Conservation (phyloP, 2,329 filamentous ascomycete genomes). For the Clonostachys byssicola region DNA sequence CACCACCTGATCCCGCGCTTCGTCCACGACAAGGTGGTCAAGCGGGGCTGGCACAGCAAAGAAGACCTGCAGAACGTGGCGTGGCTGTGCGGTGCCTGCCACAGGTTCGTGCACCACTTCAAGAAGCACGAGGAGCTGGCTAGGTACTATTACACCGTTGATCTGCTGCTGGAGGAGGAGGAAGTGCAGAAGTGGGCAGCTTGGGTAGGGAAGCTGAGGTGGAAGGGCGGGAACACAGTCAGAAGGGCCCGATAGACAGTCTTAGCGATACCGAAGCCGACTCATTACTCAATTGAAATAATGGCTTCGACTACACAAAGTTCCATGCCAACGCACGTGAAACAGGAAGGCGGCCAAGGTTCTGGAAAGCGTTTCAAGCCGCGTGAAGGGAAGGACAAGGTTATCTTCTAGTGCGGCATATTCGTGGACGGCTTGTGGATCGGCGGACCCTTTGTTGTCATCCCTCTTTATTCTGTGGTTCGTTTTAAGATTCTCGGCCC, state of each 20-base stretch:
- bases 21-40: slow-evolving; percentile 71
- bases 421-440: too few species aligned
- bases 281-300: too few species aligned
- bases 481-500: too few species aligned
- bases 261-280: too few species aligned
- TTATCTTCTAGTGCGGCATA: too few species aligned
- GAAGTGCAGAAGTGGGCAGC: slow-evolving; percentile 67
- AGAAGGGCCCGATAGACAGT: background rate
- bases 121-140: slow-evolving; percentile 76
- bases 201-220: slow-evolving; percentile 71
- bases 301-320: too few species aligned
- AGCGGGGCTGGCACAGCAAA: slow-evolving; percentile 73
- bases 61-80: slow-evolving; percentile 77
- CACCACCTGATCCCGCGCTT: slow-evolving; percentile 82
- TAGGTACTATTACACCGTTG: slow-evolving; percentile 67
- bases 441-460: too few species aligned
- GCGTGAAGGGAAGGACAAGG: too few species aligned
- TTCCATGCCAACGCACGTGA: too few species aligned
- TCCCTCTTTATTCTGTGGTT: too few species aligned
- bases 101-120: slow-evolving; percentile 76
- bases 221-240: slow-evolving; percentile 50
- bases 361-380: too few species aligned
- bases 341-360: too few species aligned
- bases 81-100: slow-evolving; percentile 82
- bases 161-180: slow-evolving; percentile 63